Percentiles rank a stretch among this genome's conserved stretches.
These are phyloP conservation scores for Beauveria varroae DNA, from an alignment of 2,329 filamentous ascomycete genomes.

Conservation along the genomic window DNA sequence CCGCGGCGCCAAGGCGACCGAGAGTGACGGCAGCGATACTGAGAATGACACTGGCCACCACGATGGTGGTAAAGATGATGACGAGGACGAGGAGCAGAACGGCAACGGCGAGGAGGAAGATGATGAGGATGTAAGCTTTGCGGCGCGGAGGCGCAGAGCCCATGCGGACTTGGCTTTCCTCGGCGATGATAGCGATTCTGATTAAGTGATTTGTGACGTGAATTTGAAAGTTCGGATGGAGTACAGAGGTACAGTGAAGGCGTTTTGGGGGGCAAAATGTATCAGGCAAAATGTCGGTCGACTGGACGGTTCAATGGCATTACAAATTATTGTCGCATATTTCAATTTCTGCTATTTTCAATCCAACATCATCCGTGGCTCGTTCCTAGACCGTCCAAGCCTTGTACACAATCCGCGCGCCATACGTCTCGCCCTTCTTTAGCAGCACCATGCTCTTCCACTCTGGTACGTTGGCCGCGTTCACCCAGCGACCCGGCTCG, in stretches of 20 bases:
- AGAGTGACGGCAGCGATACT: constrained; percentile 26
- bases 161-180: constrained; percentile 57
- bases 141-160: constrained; percentile 39
- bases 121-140: constrained; percentile 27
- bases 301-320: not conserved
- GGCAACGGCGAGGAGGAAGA: constrained; percentile 22
- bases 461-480: constrained; percentile 73
- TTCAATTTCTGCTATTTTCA: not conserved
- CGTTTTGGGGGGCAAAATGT: constrained; percentile 4
- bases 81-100: constrained; percentile 17
- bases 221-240: not conserved
- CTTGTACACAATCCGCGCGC: constrained; percentile 73
- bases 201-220: constrained; percentile 25
- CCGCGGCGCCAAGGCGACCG: constrained; percentile 19
- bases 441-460: constrained; percentile 75
- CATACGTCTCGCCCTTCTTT: constrained; percentile 79
- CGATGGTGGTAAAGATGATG: constrained; percentile 23
- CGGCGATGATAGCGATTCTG: constrained; percentile 60
- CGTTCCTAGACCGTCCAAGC: constrained; percentile 63
- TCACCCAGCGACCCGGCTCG: constrained; percentile 85
- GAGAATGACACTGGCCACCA: constrained; percentile 20
- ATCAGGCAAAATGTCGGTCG: not conserved
- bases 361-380: not conserved
- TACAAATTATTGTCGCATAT: not conserved
- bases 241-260: not conserved